These are phyloP conservation scores for Phytophthora fragariaefolia DNA, from an alignment of 352 stramenopile genomes.

Conservation along the genomic window DNA sequence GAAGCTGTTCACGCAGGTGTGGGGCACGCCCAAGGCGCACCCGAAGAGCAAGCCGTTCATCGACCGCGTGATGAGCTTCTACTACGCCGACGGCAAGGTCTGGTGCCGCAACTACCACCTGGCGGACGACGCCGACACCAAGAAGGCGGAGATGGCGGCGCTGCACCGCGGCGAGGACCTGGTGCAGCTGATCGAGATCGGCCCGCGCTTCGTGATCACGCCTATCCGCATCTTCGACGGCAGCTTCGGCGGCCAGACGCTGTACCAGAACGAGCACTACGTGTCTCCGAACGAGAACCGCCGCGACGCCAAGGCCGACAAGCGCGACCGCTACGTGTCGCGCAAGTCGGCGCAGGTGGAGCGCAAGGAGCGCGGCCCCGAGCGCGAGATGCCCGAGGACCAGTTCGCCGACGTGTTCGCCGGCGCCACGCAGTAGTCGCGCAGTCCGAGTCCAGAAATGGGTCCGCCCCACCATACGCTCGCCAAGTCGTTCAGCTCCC, in stretches of 20 bases:
- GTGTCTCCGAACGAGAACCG: constrained; percentile 95
- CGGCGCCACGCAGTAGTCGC: constrained; percentile 46
- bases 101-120: constrained; percentile 99
- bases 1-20: constrained; percentile 95
- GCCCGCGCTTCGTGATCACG: constrained; percentile 98
- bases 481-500: no score
- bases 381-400: constrained; percentile 75
- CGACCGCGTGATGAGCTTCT: constrained; percentile 98
- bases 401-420: constrained; percentile 90
- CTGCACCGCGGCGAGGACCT: constrained; percentile 88
- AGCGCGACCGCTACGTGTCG: constrained; percentile 93
- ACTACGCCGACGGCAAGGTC: constrained; percentile 93
- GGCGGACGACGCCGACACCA: constrained; percentile 88
- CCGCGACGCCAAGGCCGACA: constrained; percentile 91
- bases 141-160: constrained; percentile 90
- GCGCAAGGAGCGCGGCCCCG: constrained; percentile 75
- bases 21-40: constrained; percentile 97
- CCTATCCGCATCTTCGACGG: constrained; percentile 99
- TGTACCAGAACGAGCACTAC: constrained; percentile 99
- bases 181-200: constrained; percentile 99
- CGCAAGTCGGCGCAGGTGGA: constrained; percentile 89
- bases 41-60: constrained; percentile 99
- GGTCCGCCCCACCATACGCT: no score
- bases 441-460: background rate
- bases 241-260: constrained; percentile 97